Evolutionary conservation across 2,329 filamentous ascomycete genomes (phyloP).

Genomic region (Zopfia rhizophila): DNA sequence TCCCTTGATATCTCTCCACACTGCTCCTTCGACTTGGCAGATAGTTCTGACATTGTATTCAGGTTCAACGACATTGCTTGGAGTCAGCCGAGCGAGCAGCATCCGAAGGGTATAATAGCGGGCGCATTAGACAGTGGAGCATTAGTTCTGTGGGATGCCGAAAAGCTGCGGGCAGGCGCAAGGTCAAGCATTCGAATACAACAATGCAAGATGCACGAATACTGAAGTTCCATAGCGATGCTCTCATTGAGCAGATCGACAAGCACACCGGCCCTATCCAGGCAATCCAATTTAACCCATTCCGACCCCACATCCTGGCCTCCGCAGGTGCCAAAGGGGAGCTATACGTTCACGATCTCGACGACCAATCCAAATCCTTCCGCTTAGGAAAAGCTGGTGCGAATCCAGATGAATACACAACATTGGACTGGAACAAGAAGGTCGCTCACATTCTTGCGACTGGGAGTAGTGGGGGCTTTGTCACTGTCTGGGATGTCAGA

Average conservation of each 20-base stretch:
- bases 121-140: constrained; percentile 95
- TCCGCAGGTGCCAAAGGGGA: constrained; percentile 95
- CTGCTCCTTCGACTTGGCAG: neutral
- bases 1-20: neutral
- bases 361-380: constrained; percentile 88
- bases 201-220: constrained; percentile 50
- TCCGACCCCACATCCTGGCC: constrained; percentile 88
- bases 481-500: constrained; percentile 98
- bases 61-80: constrained; percentile 98
- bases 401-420: constrained; percentile 93
- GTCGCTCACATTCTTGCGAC: constrained; percentile 96
- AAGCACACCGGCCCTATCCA: constrained; percentile 96
- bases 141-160: constrained; percentile 92
- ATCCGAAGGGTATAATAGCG: constrained; percentile 88
- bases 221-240: constrained; percentile 64
- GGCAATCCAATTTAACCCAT: constrained; percentile 94
- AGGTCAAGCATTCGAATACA: constrained; percentile 58
- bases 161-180: constrained; percentile 66
- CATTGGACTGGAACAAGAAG: constrained; percentile 98
- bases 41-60: constrained; percentile 4
- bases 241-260: constrained; percentile 84
- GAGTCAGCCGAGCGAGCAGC: constrained; percentile 81
- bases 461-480: constrained; percentile 90
- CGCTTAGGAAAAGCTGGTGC: constrained; percentile 87
- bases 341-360: constrained; percentile 93